Evolutionary conservation across 257 asterid species (phyloP).

Genomic region (Petrea volubilis): DNA sequence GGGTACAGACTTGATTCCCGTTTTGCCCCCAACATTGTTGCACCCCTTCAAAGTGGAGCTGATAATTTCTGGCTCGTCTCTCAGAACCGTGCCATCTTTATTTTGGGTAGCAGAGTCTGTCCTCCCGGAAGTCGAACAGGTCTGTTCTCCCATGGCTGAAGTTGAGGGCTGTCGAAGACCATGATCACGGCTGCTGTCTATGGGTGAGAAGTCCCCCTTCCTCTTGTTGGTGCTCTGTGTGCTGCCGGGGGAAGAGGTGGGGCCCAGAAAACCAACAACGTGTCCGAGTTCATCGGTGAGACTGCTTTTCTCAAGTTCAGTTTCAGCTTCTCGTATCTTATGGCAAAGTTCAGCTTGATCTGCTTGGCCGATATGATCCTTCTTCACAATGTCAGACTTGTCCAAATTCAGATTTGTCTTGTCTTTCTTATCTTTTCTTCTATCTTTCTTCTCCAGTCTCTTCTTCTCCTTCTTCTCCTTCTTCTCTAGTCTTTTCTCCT

Average conservation of each 20-base stretch:
- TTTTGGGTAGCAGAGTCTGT: too few relatives aligned
- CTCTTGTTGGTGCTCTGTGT: slow-evolving; percentile 64
- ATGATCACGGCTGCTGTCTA: slow-evolving; percentile 27
- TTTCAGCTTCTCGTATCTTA: slow-evolving; percentile 31
- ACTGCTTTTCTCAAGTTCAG: slow-evolving; percentile 52
- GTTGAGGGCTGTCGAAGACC: slow-evolving; percentile 35
- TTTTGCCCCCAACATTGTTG: too few relatives aligned
- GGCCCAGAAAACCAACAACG: slow-evolving; percentile 34
- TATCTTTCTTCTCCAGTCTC: slow-evolving; percentile 20
- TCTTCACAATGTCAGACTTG: too few relatives aligned
- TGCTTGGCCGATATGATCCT: neutral
- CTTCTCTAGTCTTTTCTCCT: slow-evolving; percentile 14
- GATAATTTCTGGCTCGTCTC: too few relatives aligned
- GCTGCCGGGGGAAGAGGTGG: slow-evolving; percentile 68
- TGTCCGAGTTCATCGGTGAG: slow-evolving; percentile 61
- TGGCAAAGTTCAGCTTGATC: slow-evolving; percentile 21
- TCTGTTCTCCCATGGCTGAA: slow-evolving; percentile 8
- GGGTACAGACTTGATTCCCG: too few relatives aligned
- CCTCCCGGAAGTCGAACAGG: slow-evolving; percentile 35
- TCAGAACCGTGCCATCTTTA: too few relatives aligned
- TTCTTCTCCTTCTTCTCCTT: too few relatives aligned
- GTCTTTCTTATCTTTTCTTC: slow-evolving; percentile 21
- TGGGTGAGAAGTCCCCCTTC: slow-evolving; percentile 40
- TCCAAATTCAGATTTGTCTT: slow-evolving; percentile 23
- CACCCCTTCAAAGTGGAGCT: too few relatives aligned